These are phyloP conservation scores for Murraya paniculata DNA, from an alignment of 345 rosid genomes.

Conservation along the genomic window DNA sequence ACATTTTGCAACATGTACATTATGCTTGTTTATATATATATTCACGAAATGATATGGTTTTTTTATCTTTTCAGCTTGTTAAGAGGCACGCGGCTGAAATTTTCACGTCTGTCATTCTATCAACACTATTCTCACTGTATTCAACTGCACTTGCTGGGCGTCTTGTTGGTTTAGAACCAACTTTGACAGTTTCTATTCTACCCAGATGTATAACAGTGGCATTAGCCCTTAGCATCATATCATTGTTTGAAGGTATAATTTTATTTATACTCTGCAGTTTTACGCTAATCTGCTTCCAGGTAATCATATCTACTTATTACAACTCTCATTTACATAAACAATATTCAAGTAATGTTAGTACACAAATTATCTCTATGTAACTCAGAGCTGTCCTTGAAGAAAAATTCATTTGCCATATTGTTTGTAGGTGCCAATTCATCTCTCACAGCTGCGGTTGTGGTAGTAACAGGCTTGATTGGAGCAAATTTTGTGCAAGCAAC, in stretches of 20 bases:
- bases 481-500: conserved; percentile 86
- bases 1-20: neutral
- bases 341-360: neutral
- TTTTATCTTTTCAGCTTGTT: conserved; percentile 64
- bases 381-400: neutral
- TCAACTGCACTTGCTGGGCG: conserved; percentile 89
- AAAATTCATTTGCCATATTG: neutral
- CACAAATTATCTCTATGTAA: neutral
- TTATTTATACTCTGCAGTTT: neutral
- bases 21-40: neutral
- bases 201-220: conserved; percentile 96
- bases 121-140: conserved; percentile 85
- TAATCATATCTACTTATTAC: neutral
- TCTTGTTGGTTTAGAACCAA: conserved; percentile 66
- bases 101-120: conserved; percentile 71
- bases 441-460: conserved; percentile 91
- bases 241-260: conserved; percentile 74
- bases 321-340: neutral
- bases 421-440: conserved; percentile 81
- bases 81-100: conserved; percentile 96
- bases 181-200: conserved; percentile 73
- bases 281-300: neutral
- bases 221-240: conserved; percentile 90
- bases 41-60: neutral
- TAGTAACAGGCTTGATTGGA: conserved; percentile 85